Conservation (phyloP, 129 eudicot species). For the Lactuca saligna region DNA sequence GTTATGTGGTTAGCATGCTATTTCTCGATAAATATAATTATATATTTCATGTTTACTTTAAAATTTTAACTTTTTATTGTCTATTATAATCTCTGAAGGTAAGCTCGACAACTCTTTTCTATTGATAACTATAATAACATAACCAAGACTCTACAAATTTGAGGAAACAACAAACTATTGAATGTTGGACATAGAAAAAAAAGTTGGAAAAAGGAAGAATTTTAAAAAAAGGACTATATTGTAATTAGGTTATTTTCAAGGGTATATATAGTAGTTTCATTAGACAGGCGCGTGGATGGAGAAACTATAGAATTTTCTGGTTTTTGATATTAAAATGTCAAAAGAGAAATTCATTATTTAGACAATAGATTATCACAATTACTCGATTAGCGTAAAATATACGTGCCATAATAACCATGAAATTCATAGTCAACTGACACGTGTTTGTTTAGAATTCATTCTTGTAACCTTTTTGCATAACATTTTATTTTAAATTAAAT, state of each 20-base stretch:
- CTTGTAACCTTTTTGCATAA: neutral
- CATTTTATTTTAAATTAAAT: neutral
- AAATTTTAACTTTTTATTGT: neutral
- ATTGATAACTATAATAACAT: neutral
- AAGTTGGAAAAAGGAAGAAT: too few relatives aligned
- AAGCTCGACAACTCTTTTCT: neutral
- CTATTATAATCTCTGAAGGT: neutral
- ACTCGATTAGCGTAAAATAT: slow-evolving; percentile 15
- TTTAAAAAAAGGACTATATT: neutral
- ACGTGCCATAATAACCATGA: slow-evolving; percentile 34
- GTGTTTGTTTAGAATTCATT: slow-evolving; percentile 15
- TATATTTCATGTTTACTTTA: neutral
- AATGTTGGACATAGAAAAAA: neutral
- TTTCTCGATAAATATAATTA: too few relatives aligned
- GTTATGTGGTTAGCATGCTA: too few relatives aligned
- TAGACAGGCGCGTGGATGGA: neutral
- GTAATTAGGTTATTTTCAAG: neutral
- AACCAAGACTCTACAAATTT: neutral
- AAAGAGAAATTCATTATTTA: neutral
- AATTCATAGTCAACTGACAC: slow-evolving; percentile 31
- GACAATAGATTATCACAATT: neutral
- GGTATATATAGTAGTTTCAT: neutral
- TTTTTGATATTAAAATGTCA: slow-evolving; percentile 20
- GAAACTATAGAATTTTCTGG: neutral
- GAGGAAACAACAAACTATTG: neutral